Base-by-base conservation (phyloP, 2,329 filamentous ascomycete species). In the Boeremia exigua region DNA sequence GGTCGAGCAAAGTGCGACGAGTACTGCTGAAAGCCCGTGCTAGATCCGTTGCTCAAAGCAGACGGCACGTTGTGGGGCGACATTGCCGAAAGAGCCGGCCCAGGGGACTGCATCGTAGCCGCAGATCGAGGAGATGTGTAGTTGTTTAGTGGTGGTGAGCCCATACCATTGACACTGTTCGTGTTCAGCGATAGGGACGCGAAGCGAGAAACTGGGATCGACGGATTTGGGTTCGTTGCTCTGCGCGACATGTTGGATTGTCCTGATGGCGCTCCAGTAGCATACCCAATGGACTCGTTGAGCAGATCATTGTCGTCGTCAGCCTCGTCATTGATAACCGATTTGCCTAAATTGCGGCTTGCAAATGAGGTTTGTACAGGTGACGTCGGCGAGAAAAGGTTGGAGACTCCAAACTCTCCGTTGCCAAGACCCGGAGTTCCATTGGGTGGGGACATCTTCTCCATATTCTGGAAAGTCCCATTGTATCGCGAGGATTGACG, bases 231-330 rank as follows among this genome's bases (percentile, higher is more conserved):
- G 49, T 87, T 90, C 1, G 89, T 92, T 34, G 86, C 84, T 61
- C 88, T 86, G 49, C 91, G 87, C 63, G 84, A 81, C 56, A 82
- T 78, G 46, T 74, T 75, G 37, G 79, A 77, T 50, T 84, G 80
- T 2, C 65, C 66, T 42, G 75, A 69, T 34, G 78, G 77, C 9
- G 87, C 88, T 66, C 87, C 91, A 67, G 93, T 88, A 9, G 90
- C 91, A 69, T 88, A 92, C 8, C 84, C 87, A 38, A 90, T 81
- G 0, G 89, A 86, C 50, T 92, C 87, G 54, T 88, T 88, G 40
- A 92, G 80, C n/a, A 92, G 79, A 30, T 82, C 85, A 2, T 89
- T 90, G 69, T 91, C 89, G 45, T 92, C 89, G 60, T 89, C 86
- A 27, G 84, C 86, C 14, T 83, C 82, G 67, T 88, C 85, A 65